These are phyloP conservation scores for Mycena sanguinolenta DNA, from an alignment of 768 basidiomycete species.

Conservation along the genomic window DNA sequence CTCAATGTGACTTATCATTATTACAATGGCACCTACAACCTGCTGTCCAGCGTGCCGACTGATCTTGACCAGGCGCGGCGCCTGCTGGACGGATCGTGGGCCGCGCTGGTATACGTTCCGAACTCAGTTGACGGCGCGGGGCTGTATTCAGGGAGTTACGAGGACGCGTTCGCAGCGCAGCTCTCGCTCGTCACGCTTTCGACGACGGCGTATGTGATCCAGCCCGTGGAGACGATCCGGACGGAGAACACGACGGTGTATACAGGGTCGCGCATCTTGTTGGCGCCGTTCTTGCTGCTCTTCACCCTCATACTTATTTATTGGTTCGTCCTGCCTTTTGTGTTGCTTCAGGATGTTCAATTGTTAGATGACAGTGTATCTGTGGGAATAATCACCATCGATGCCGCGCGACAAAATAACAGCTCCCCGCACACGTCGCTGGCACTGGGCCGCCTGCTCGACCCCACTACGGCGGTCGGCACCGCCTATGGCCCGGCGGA, in stretches of 20 bases:
- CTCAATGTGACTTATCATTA: conserved; percentile 24
- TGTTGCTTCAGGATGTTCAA: not conserved
- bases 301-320: not conserved
- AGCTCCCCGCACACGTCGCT: not conserved
- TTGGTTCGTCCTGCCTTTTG: not conserved
- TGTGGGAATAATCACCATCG: not conserved
- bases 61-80: conserved; percentile 16
- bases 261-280: not conserved
- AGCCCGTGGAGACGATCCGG: not conserved
- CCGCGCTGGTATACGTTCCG: not conserved
- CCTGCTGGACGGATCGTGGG: conserved; percentile 1
- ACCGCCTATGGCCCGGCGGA: conserved; percentile 17
- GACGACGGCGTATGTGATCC: conserved; percentile 12
- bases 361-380: not conserved
- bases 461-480: conserved; percentile 17
- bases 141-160: conserved; percentile 12
- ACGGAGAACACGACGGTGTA: not conserved
- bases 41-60: not conserved
- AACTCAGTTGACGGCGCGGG: conserved; percentile 3
- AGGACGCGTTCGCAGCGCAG: conserved; percentile 2
- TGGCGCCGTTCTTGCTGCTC: conserved; percentile 8
- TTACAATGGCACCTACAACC: conserved; percentile 19
- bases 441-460: conserved; percentile 9
- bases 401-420: not conserved
- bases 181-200: conserved; percentile 16